Base-by-base conservation (phyloP, 2,329 filamentous ascomycete species). In the Fusarium sp. region DNA sequence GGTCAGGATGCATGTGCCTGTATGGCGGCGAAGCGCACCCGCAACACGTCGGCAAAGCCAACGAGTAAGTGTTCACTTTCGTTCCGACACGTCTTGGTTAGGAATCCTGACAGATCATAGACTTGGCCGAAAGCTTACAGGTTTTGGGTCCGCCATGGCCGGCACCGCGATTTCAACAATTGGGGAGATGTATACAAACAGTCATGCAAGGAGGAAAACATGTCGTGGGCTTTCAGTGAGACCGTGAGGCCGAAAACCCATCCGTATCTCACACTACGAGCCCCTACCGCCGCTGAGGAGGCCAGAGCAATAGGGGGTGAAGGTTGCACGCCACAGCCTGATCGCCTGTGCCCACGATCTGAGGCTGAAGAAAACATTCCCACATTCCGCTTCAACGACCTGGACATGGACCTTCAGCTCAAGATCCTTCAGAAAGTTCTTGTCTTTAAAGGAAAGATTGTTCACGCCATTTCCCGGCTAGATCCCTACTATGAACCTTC, bases 391-490 rank as follows among this genome's bases (percentile, higher is more conserved):
- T 75, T 79, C 10, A 57, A 73, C 5, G n/a, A n/a, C 0, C 69
- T 82, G 7, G 72, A 75, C 0, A 9, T 32, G 0, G 6, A 65
- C 0, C 19, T 78, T 1, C 73, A 78, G 45, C 61, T 69, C 4
- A 57, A 57, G 3, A 79, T 83, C 9, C 72, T 82, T 11, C 62
- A 57, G 6, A n/a, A 69, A 0, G n/a, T 71, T 3, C 69, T 82
- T 1, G 69, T 76, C n/a, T 78, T 76, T 41, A 31, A 68, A 0
- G 69, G 64, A 0, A 25, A 72, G 1, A 42, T 76, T 0, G 59
- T 83, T 4, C 80, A 84, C 49, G 77, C 73, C 19, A 67, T 83
- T 2, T 81, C 79, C 1, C 72, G 81, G 0, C 69, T 83, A 0
- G 81, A 83, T 29, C 73, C 71, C 0, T 66, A 59, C 6, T 52